Percentiles rank a stretch among this genome's conserved stretches.
Conservation (phyloP, 176 grass and related monocot genomes). For the Calamus simplicifolius region DNA sequence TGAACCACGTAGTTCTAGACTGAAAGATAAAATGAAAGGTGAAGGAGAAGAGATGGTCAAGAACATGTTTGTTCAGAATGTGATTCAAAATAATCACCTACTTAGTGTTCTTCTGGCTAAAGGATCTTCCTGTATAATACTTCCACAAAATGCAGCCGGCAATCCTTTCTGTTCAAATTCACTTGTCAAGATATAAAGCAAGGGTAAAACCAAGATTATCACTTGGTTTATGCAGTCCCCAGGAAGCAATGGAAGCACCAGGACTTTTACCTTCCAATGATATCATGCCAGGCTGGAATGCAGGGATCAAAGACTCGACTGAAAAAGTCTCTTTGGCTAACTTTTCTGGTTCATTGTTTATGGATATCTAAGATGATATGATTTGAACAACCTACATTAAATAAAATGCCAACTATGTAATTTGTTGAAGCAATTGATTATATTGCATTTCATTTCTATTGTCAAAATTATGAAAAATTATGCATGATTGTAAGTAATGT, state of each 20-base stretch:
- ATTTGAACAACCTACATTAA: no score
- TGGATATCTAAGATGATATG: no score
- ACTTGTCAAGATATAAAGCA: constrained; percentile 26
- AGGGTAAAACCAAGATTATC: constrained; percentile 40
- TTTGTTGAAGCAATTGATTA: no score
- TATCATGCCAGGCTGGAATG: constrained; percentile 17
- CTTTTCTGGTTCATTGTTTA: no score
- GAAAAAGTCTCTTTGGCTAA: no score
- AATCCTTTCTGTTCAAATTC: constrained; percentile 45
- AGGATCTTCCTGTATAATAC: constrained; percentile 66
- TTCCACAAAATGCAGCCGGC: constrained; percentile 39
- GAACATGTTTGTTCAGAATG: constrained; percentile 74
- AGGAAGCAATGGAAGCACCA: constrained; percentile 32
- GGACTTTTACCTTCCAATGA: constrained; percentile 25
- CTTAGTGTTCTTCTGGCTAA: constrained; percentile 48
- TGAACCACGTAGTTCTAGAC: constrained; percentile 78
- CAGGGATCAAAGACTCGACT: constrained; percentile 16
- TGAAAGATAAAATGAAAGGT: constrained; percentile 88
- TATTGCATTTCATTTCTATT: no score
- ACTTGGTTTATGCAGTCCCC: constrained; percentile 23
- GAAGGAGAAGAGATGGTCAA: constrained; percentile 81
- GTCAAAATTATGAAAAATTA: no score
- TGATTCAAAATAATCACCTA: constrained; percentile 71
- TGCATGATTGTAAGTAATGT: no score
- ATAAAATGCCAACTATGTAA: no score